Conservation (phyloP, 2,329 filamentous ascomycete species). For the Neospermospora avenae region DNA sequence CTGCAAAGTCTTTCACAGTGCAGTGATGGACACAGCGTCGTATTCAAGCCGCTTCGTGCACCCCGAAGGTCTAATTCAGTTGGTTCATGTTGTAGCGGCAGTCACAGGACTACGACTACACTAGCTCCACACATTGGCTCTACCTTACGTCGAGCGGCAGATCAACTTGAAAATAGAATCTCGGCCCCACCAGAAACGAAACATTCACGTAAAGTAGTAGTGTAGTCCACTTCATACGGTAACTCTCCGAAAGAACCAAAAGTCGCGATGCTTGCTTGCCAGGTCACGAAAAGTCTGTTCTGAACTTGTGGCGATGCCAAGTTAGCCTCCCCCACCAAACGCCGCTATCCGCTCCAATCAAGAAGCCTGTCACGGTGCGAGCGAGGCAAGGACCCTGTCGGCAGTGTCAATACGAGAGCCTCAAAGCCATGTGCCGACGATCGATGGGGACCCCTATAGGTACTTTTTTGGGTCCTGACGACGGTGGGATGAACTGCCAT, state of each 20-base stretch:
- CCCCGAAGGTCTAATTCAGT: too few species aligned
- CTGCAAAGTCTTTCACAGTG: too few species aligned
- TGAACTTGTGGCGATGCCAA: slow-evolving; percentile 3
- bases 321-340: not conserved
- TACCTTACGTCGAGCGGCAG: not conserved
- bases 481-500: not conserved
- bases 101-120: too few species aligned
- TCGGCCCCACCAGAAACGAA: not conserved
- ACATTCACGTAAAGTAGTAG: too few species aligned
- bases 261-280: not conserved
- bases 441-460: not conserved
- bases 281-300: not conserved
- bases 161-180: not conserved
- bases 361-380: not conserved
- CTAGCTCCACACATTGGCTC: not conserved
- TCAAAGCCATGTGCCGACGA: not conserved
- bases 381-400: not conserved
- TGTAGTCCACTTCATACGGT: not conserved
- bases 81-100: too few species aligned
- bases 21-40: too few species aligned
- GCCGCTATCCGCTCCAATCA: not conserved
- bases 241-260: not conserved
- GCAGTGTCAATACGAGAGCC: slow-evolving; percentile 2
- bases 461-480: not conserved
- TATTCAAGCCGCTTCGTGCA: too few species aligned